These are phyloP conservation scores for Solanum sejunctum DNA, from an alignment of 257 asterid genomes.

Conservation along the genomic window DNA sequence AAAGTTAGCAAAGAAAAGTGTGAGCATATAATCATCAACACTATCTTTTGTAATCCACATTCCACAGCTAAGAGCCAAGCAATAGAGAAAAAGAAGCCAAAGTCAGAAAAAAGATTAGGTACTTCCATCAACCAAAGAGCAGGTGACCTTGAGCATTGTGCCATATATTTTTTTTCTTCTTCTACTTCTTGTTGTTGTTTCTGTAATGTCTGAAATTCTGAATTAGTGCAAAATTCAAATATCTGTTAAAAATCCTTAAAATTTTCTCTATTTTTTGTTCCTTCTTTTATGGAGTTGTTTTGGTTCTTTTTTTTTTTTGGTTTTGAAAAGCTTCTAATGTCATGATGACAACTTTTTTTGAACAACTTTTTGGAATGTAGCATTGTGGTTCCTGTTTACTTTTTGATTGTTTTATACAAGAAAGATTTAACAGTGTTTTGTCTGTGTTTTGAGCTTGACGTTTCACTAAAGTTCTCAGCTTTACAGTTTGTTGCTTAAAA, in stretches of 20 bases:
- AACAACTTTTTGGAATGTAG: slow-evolving; percentile 21
- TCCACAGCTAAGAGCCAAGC: neutral
- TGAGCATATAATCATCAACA: neutral
- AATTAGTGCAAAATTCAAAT: neutral
- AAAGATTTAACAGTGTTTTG: neutral
- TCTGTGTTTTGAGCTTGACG: neutral
- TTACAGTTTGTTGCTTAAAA: slow-evolving; percentile 12
- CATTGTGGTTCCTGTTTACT: neutral
- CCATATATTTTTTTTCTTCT: neutral
- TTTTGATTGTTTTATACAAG: neutral
- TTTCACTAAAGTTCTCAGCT: neutral
- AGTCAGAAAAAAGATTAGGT: neutral
- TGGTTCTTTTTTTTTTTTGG: neutral
- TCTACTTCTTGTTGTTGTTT: neutral
- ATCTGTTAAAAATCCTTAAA: neutral
- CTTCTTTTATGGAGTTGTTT: neutral
- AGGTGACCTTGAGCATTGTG: neutral
- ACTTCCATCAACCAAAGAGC: neutral
- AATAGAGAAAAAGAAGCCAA: neutral
- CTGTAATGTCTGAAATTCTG: neutral
- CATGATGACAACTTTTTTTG: slow-evolving; percentile 24
- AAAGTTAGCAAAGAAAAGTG: neutral
- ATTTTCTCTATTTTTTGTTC: neutral
- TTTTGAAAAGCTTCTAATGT: slow-evolving; percentile 3
- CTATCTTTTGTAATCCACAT: neutral